phyloP scores from a whole-genome alignment of 352 stramenopile species.

The Albugo laibachii region DNA sequence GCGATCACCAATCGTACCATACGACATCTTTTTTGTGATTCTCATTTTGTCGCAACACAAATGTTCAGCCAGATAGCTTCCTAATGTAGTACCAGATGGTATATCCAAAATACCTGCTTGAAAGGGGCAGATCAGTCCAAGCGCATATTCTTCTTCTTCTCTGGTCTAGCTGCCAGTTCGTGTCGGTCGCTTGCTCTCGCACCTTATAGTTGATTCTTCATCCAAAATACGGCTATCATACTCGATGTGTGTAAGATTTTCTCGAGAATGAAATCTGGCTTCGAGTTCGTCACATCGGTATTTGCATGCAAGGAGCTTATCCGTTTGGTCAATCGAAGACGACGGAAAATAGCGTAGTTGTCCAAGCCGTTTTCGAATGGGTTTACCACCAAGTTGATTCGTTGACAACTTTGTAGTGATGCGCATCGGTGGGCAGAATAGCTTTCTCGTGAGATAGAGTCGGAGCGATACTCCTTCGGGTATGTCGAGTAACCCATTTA shows the following conservation, averaged over 20 bases:
- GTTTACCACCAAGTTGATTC: constrained; percentile 8
- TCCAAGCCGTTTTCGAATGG: constrained; percentile 13
- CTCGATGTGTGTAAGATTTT: no score
- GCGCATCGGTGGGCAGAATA: constrained; percentile 15
- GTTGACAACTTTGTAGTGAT: constrained; percentile 18
- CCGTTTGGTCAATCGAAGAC: no score
- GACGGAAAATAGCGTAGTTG: constrained; percentile 14
- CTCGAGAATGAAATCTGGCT: no score
- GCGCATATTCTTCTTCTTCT: constrained; percentile 53
- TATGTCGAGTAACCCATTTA: constrained; percentile 6
- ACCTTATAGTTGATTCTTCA: no score
- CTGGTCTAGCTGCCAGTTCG: constrained; percentile 14
- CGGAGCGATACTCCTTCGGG: constrained; percentile 11
- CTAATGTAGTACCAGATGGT: constrained; percentile 69
- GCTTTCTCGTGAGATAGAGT: constrained; percentile 11
- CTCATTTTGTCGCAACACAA: constrained; percentile 86
- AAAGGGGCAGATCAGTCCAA: constrained; percentile 74
- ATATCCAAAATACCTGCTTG: constrained; percentile 57
- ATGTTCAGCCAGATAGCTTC: constrained; percentile 75
- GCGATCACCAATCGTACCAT: constrained; percentile 7
- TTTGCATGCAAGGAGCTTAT: no score
- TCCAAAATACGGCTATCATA: no score
- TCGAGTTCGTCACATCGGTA: no score
- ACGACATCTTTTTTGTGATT: constrained; percentile 88
- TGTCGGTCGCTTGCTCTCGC: not conserved